Evolutionary conservation across 2,329 filamentous ascomycete species (phyloP).

Genomic region (Diplodia corticola): DNA sequence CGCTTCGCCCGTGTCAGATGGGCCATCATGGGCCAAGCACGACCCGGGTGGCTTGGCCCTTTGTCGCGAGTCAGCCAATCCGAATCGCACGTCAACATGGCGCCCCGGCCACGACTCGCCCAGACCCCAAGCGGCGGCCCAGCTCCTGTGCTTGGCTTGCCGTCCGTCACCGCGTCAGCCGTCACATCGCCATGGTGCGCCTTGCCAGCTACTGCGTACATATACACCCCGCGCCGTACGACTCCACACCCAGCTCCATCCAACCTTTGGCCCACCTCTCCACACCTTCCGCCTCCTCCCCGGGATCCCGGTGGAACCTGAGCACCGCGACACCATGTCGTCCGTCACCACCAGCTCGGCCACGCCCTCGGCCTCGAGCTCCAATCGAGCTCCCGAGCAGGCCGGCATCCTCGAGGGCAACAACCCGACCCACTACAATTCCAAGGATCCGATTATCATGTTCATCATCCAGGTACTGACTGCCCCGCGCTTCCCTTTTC

Average conservation of each 20-base stretch:
- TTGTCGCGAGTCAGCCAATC: constrained; percentile 15
- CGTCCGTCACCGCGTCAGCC: constrained; percentile 13
- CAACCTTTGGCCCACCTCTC: neutral
- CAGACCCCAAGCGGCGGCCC: constrained; percentile 11
- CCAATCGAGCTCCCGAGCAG: constrained; percentile 51
- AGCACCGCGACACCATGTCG: constrained; percentile 13
- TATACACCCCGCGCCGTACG: neutral
- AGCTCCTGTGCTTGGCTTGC: constrained; percentile 11
- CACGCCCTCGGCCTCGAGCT: constrained; percentile 18
- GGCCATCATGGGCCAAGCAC: constrained; percentile 6
- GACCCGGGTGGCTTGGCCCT: constrained; percentile 14
- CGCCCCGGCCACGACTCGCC: neutral
- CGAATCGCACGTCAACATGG: constrained; percentile 1
- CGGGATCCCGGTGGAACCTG: neutral
- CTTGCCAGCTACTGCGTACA: neutral
- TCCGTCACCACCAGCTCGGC: constrained; percentile 15
- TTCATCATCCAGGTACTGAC: constrained; percentile 71
- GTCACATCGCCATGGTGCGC: constrained; percentile 18
- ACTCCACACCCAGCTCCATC: neutral
- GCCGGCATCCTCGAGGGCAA: constrained; percentile 70
- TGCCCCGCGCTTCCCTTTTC: constrained; percentile 13
- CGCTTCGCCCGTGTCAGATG: constrained; percentile 5
- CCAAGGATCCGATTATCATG: constrained; percentile 70
- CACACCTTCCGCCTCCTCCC: neutral
- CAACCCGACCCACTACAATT: constrained; percentile 67